Base-by-base conservation (phyloP, 352 stramenopile species). In the Salisapilia sapeloensis region DNA sequence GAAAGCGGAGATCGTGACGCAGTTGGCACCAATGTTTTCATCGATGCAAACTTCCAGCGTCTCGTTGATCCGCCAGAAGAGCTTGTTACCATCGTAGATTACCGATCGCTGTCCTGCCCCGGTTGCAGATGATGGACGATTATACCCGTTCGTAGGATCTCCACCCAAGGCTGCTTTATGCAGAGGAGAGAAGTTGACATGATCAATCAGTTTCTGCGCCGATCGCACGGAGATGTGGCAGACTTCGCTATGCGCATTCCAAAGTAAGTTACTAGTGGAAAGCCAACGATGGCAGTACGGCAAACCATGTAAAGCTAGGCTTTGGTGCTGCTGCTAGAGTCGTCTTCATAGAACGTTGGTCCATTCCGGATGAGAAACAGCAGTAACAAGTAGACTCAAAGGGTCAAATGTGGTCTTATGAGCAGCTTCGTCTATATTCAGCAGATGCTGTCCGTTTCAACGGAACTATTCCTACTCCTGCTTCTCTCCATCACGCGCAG, bases 211-310 rank as follows among this genome's bases (percentile, higher is more conserved):
- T 55, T 87, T 90, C 32, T 90, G 70, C 4, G 75, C 75, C 7
- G 75, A 90, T 12, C 75, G 71, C 37, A 90, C 63, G 20, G 71
- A 85, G 38, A 90, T 87, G 45, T 90, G 84, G 53, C 75, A 90
- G 35, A 90, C 74, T 44, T 90, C 74, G 34, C 74, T 89, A 23
- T n/a, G 18, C 40, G 13, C 13, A 28, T 21, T 6, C 16, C 0
- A 11, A 11, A 21, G 14, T 12, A 18, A 34, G 17, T 50, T 17
- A 55, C 22, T 36, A 2, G 4, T 20, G 31, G 15, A 2, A 24
- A 17, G 13, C 18, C 3, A 42, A 27, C 6, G 4, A n/a, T 14
- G 17, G 16, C 29, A 6, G 5, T 18, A 28, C 52, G 17, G n/a
- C n/a, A n/a, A 50, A 84, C 69, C 69, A 84, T 40, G 69, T 84